Base-by-base conservation (phyloP, 805 yeast species). In the Sugiyamaella chiloensis region DNA sequence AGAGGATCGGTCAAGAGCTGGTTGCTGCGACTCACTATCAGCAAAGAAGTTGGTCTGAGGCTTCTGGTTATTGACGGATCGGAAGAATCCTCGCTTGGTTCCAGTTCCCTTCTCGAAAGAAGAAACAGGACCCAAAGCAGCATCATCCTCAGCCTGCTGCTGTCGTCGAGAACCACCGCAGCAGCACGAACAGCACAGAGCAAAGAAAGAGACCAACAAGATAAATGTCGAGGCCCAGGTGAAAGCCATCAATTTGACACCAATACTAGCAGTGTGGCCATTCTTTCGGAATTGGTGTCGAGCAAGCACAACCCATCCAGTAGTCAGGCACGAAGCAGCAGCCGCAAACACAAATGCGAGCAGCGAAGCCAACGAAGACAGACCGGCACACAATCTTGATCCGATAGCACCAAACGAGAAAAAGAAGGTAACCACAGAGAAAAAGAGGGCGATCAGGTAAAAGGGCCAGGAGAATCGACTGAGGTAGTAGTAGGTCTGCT, bases 221-320 rank as follows among this genome's bases (percentile, higher is more conserved):
- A 62, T 54, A 45, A 61, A 65, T 29, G 73, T 73, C 4, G 76
- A 62, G 3, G 81, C 63, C 95, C 95, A 86, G 30, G 80, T 65
- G 50, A 83, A 75, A 11, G 80, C 87, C 62, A 84, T 71, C 41
- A 66, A 47, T 51, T 69, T 62, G 36, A 58, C 61, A 24, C 61
- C 67, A 8, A 64, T 54, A 42, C 42, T 47, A 26, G 68, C 66
- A 31, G 52, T 60, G 36, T 39, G 30, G 36, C 69, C 74, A 24
- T 65, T 76, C 51, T 69, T 62, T 32, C 65, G 60, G 76, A 90
- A 90, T 23, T 84, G 83, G 58, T 80, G 73, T 63, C 74, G 82
- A 40, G 87, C 93, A 70, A 85, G 62, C n/a, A 84, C 95, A 52
- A 76, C 66, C 37, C 78, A 85, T 2, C 95, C 93, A 27, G 96